Evolutionary conservation across 1,284 basidiomycete genomes (phyloP).

Genomic region (Rhodotorula sp.): DNA sequence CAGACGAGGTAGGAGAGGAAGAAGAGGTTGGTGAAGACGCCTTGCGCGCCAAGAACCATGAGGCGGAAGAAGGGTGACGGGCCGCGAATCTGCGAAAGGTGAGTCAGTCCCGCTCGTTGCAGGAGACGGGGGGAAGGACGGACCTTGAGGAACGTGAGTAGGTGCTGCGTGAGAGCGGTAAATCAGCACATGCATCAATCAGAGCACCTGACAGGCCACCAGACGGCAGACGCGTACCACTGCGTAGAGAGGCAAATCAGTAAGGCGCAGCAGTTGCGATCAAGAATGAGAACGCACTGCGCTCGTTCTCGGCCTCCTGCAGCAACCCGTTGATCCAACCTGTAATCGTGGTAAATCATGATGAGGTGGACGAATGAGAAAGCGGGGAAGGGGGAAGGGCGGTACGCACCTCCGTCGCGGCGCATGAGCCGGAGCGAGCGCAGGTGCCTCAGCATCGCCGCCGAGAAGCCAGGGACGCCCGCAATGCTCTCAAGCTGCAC

Average conservation of each 20-base stretch:
- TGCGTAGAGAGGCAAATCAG: neutral
- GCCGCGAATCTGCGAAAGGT: constrained; percentile 58
- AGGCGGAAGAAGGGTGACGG: constrained; percentile 77
- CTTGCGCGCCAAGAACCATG: constrained; percentile 79
- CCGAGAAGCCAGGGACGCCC: constrained; percentile 70
- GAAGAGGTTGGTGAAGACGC: constrained; percentile 85
- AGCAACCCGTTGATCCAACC: constrained; percentile 56
- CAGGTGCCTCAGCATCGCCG: constrained; percentile 62
- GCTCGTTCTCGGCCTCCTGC: constrained; percentile 93
- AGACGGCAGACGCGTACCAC: neutral
- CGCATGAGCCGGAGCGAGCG: constrained; percentile 78
- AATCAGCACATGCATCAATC: neutral
- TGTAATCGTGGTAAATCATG: neutral
- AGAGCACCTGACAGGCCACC: neutral
- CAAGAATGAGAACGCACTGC: constrained; percentile 53
- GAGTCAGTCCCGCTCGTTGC: no score
- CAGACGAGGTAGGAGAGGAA: constrained; percentile 58
- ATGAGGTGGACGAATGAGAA: neutral
- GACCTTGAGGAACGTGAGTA: constrained; percentile 79
- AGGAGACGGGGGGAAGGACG: no score
- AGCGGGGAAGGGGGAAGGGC: neutral
- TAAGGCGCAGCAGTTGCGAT: neutral
- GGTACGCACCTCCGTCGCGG: constrained; percentile 51
- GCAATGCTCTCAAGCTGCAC: constrained; percentile 60
- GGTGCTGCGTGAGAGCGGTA: constrained; percentile 21